phyloP scores from a whole-genome alignment of 2,329 filamentous ascomycete species.

The Diaporthe helianthi region DNA sequence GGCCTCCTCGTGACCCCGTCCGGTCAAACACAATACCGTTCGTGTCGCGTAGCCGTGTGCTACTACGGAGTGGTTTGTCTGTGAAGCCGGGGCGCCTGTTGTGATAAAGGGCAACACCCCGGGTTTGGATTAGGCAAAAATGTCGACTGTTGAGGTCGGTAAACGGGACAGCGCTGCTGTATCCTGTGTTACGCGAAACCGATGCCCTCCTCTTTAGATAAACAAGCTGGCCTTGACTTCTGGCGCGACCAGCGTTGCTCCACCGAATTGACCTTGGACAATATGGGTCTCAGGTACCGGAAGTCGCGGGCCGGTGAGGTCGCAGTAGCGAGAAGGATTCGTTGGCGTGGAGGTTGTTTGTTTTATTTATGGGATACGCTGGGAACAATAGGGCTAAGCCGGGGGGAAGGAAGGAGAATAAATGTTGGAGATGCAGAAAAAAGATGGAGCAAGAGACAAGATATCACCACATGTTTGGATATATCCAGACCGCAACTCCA shows the following conservation, averaged over 20 bases:
- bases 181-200: constrained; percentile 48
- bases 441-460: constrained; percentile 28
- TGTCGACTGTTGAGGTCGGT: constrained; percentile 27
- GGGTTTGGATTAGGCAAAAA: constrained; percentile 20
- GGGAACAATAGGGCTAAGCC: constrained; percentile 28
- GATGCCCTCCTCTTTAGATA: constrained; percentile 24
- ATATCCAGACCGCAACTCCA: constrained; percentile 31
- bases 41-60: constrained; percentile 13
- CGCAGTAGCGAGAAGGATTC: constrained; percentile 30
- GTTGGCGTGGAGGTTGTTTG: constrained; percentile 22
- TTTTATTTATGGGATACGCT: constrained; percentile 30
- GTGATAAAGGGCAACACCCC: constrained; percentile 7
- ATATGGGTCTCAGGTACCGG: constrained; percentile 14
- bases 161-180: constrained; percentile 59
- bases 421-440: constrained; percentile 27
- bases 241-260: constrained; percentile 35
- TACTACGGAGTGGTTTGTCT: neutral
- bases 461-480: constrained; percentile 35
- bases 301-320: constrained; percentile 4
- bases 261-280: constrained; percentile 14
- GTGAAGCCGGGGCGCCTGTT: constrained; percentile 16
- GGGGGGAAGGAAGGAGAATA: constrained; percentile 27
- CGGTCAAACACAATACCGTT: constrained; percentile 13
- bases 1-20: constrained; percentile 12
- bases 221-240: constrained; percentile 16